A percentile compares a stretch with the other conserved stretches of the same genome.
Evolutionary conservation across 768 basidiomycete species (phyloP).

Genomic region (Phaeotremella fagi): DNA sequence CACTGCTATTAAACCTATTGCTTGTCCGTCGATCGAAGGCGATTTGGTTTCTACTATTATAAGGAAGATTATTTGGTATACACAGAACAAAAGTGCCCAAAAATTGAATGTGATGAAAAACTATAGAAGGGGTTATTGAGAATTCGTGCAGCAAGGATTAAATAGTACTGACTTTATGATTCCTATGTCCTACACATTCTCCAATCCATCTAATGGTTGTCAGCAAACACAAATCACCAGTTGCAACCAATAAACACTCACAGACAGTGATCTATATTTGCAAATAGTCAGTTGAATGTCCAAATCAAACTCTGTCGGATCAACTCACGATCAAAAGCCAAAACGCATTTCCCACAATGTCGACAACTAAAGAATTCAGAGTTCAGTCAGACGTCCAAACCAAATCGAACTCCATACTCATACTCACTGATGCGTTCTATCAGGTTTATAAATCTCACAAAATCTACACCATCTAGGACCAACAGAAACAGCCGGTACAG

Average conservation of each 20-base stretch:
- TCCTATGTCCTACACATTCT: conserved; percentile 86
- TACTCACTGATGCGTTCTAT: conserved; percentile 37
- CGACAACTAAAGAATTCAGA: conserved; percentile 25
- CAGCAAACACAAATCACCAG: not conserved
- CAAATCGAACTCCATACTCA: not conserved
- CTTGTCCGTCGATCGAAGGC: conserved; percentile 59
- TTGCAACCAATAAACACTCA: conserved; percentile 37
- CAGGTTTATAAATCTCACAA: conserved; percentile 45
- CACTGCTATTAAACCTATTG: conserved; percentile 70
- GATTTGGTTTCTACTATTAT: conserved; percentile 51
- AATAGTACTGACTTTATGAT: conserved; percentile 64
- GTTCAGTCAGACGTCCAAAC: too few relatives aligned
- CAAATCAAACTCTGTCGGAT: not conserved
- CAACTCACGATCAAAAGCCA: conserved; percentile 46
- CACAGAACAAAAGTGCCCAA: conserved; percentile 59
- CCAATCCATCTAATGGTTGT: conserved; percentile 60
- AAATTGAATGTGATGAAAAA: conserved; percentile 79
- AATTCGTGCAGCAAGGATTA: not conserved
- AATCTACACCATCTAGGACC: conserved; percentile 37
- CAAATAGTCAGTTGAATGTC: not conserved
- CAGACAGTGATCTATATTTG: conserved; percentile 44
- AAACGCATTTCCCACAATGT: conserved; percentile 45
- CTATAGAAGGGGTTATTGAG: conserved; percentile 48
- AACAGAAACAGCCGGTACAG: conserved; percentile 16
- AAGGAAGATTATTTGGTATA: conserved; percentile 63